Percentiles rank a stretch among this genome's conserved stretches.
phyloP scores from a whole-genome alignment of 1,284 basidiomycete genomes.

The Mycena sp. region DNA sequence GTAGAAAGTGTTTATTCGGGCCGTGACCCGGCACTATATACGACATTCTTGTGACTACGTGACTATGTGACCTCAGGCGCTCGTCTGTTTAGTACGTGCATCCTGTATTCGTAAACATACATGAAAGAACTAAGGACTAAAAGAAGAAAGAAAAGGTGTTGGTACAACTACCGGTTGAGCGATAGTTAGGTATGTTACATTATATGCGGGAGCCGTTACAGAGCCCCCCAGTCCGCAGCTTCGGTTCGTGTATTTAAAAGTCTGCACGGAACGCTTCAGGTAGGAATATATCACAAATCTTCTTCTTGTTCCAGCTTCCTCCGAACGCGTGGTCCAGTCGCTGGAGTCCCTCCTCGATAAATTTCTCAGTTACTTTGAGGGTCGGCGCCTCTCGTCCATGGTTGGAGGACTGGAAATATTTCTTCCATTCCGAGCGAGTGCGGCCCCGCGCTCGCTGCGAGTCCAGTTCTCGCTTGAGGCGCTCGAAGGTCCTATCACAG shows the following conservation, averaged over 20 bases:
- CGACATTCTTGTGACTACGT: too few species aligned
- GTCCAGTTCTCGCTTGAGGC: not conserved
- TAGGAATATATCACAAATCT: not conserved
- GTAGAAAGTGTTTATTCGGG: not conserved
- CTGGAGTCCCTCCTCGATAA: not conserved
- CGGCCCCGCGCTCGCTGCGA: not conserved
- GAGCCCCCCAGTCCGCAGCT: not conserved
- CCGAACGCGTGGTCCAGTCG: not conserved
- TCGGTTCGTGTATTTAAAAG: not conserved
- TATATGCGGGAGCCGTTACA: too few species aligned
- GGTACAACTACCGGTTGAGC: too few species aligned
- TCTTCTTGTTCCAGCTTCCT: not conserved
- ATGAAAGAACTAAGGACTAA: too few species aligned
- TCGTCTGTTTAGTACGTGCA: too few species aligned
- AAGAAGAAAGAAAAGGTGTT: too few species aligned
- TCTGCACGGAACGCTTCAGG: not conserved
- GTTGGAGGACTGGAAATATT: not conserved
- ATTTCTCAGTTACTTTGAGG: not conserved
- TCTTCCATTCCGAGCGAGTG: not conserved
- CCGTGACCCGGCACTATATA: too few species aligned
- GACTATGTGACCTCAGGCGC: too few species aligned
- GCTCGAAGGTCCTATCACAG: not conserved
- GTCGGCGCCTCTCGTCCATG: not conserved
- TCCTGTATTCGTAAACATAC: too few species aligned
- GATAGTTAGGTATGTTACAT: too few species aligned